These are phyloP conservation scores for Eremochloa ophiuroides DNA, from an alignment of 176 grass and related monocot species.

Conservation along the genomic window DNA sequence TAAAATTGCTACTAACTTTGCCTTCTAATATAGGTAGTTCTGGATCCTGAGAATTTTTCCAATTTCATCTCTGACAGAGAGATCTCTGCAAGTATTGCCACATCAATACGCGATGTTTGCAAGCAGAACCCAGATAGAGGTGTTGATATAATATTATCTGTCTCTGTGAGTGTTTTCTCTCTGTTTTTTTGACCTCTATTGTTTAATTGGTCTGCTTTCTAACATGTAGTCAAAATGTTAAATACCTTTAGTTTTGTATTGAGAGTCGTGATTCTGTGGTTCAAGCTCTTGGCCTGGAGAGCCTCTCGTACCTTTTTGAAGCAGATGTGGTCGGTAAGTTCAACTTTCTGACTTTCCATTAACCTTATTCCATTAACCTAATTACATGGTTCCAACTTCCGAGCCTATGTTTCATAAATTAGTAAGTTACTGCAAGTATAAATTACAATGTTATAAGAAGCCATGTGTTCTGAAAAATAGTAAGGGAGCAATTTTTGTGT, in stretches of 20 bases:
- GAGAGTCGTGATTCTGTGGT: conserved; percentile 63
- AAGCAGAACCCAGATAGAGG: conserved; percentile 91
- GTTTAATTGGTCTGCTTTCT: conserved; percentile 28
- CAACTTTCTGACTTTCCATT: conserved; percentile 18
- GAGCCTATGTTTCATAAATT: not conserved
- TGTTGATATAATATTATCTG: conserved; percentile 84
- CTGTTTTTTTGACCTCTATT: not conserved
- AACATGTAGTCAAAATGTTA: conserved; percentile 16
- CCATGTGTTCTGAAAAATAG: conserved; percentile 14
- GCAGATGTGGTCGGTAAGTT: conserved; percentile 79
- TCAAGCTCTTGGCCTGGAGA: conserved; percentile 86
- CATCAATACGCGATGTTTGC: conserved; percentile 93
- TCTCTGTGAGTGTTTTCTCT: conserved; percentile 56
- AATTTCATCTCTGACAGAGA: conserved; percentile 60
- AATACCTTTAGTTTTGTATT: conserved; percentile 61
- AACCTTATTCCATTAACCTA: conserved; percentile 15
- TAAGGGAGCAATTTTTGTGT: not conserved
- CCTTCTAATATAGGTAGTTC: conserved; percentile 57
- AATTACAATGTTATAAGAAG: conserved; percentile 13
- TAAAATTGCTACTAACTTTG: conserved; percentile 27
- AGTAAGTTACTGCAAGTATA: not conserved
- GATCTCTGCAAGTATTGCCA: conserved; percentile 64
- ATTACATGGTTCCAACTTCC: conserved; percentile 1
- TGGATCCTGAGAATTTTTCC: conserved; percentile 65
- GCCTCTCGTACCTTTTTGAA: conserved; percentile 85